Evolutionary conservation across 768 basidiomycete genomes (phyloP), one percentile per base, ranked within the genome.

Genomic region (Gelatoporia subvermispora): DNA sequence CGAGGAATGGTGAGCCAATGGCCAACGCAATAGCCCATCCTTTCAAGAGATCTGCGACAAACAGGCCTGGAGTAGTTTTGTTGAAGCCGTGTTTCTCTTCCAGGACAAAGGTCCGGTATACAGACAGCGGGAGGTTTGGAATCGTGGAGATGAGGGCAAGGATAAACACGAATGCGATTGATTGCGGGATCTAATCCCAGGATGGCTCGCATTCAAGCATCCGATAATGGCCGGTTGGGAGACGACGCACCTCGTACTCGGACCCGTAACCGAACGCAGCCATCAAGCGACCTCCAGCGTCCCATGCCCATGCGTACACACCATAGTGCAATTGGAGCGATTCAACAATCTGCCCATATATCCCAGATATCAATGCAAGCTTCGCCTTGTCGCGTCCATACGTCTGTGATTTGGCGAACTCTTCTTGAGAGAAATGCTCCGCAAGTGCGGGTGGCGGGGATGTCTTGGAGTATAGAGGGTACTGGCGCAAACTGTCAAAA

Each of bases 51-150:
- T 99, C 95, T 2, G 75, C 68, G 45, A 93, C 63, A 66, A 90
- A 98, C 3, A 94, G 70, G 15, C 59, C 58, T 1, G 81, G 78
- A 0, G 93, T 90, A 4, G 84, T 93, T 70, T 98, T 96, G 77
- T 98, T 99, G 76, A 97, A 98, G 0, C 94, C 94, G 55, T 96
- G 92, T 55, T 85, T 87, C 63, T 95, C 87, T 68, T 98, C 96
- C 35, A 98, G 74, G 4, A 93, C 87, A 62, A 99, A 99, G 3
- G 92, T 96, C 51, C 82, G 78, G 70, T 96, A 97, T 20, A 85
- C 72, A 25, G 79, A 81, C 36, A 92, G 70, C 17, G 95, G 93
- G 10, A 93, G 71, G 8, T 78, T 71, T 2, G 91, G 82, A 23
- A 89, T 63, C 0, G 82, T 76, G 2, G 85, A 85, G 35, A 82